Base-by-base conservation (phyloP, 148 eudicot genomes). In the Fallopia convolvulus region DNA sequence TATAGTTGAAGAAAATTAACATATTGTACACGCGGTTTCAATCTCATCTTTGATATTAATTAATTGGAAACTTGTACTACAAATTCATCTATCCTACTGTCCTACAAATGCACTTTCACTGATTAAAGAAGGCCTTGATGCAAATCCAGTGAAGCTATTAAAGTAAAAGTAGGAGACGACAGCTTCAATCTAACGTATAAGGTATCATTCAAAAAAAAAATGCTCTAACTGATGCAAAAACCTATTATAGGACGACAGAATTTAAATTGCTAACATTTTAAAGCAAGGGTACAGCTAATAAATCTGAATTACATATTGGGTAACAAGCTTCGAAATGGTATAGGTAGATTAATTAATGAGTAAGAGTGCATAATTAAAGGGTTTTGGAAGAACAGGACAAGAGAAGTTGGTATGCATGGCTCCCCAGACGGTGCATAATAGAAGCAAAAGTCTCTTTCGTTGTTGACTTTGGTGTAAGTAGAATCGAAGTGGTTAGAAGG, bases 391-490 rank as follows among this genome's bases (percentile, higher is more conserved):
- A 68, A 68, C 11, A 68, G 11, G 72, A 68, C 72, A 68, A 39
- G 17, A 2, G 21, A 68, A 39, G n/a, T 68, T 3, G 46, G 72
- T 68, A 33, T 7, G 21, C 42, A 32, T 13, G n/a, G 72, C 72
- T 33, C 44, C 44, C 20, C 44, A 6, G 10, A 68, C 33, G 44
- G 46, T 68, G 72, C 72, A 9, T 23, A 61, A 21, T 8, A 36
- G 21, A 68, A 68, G 44, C 20, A 68, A 68, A 68, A 68, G 72
- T 68, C 72, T 39, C 42, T 36, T 13, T 61, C 21, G 17, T 36
- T 68, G 46, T 68, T 68, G 72, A 68, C 72, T 68, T 68, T 2
- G 46, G n/a, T 15, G 72, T 68, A 36, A 15, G 72, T 46, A 33
- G 20, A 68, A 68, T 68, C 72, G 2, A 68, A 68, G 72, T 68